Conservation (phyloP, 345 rosid species). For the Atalantia buxifolia region DNA sequence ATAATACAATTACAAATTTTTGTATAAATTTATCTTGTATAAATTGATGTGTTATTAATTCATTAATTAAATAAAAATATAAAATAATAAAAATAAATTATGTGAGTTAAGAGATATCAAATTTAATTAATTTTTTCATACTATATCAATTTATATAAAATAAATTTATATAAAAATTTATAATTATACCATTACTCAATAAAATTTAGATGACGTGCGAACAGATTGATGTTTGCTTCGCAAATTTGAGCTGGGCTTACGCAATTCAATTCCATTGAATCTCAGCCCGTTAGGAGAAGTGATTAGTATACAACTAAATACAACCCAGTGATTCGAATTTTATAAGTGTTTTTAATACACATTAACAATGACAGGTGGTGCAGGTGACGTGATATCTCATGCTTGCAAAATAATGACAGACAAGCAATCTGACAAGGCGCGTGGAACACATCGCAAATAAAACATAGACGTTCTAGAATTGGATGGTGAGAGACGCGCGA, state of each 20-base stretch:
- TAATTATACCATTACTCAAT: too few relatives aligned
- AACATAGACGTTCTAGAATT: not conserved
- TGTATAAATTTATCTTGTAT: too few relatives aligned
- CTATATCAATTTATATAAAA: too few relatives aligned
- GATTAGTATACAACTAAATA: not conserved
- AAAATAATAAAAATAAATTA: too few relatives aligned
- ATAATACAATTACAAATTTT: too few relatives aligned
- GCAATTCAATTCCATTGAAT: not conserved
- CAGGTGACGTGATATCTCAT: conserved; percentile 11
- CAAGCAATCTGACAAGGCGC: conserved; percentile 18
- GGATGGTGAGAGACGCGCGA: conserved; percentile 5
- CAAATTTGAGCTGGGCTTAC: not conserved
- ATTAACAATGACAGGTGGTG: too few relatives aligned
- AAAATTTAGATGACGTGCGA: not conserved
- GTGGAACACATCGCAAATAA: not conserved
- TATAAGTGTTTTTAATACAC: not conserved
- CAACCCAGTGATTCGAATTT: not conserved
- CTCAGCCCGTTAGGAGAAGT: too few relatives aligned
- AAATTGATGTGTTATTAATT: too few relatives aligned
- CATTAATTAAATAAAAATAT: too few relatives aligned
- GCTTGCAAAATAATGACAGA: not conserved
- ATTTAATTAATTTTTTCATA: too few relatives aligned
- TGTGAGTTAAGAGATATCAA: too few relatives aligned
- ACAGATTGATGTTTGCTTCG: not conserved
- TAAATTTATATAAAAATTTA: too few relatives aligned